These are phyloP conservation scores for Solanum rostratum DNA, from an alignment of 257 asterid species.

Conservation along the genomic window DNA sequence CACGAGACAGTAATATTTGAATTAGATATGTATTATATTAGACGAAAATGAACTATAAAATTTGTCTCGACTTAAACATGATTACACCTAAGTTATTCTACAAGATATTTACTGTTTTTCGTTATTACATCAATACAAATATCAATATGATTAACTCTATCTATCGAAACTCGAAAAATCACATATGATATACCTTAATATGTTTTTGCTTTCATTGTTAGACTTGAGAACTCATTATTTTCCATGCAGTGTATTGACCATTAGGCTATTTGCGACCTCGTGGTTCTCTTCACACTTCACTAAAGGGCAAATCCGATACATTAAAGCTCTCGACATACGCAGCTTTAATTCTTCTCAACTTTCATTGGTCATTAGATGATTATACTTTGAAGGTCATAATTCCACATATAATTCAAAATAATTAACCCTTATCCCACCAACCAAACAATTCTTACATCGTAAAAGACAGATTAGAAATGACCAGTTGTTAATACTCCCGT, in stretches of 20 bases:
- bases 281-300: background rate
- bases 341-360: no score
- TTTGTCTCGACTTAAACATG: background rate
- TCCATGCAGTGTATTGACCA: background rate
- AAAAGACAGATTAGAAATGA: no score
- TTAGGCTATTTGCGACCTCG: background rate
- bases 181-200: background rate
- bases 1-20: no score
- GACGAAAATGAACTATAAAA: background rate
- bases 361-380: background rate
- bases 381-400: no score
- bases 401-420: no score
- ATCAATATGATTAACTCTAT: background rate
- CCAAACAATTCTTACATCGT: no score
- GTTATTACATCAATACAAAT: background rate
- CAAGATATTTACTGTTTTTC: background rate
- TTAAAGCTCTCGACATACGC: no score
- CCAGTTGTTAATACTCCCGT: no score
- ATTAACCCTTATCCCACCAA: no score
- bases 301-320: no score
- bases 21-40: background rate
- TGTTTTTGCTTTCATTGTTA: background rate
- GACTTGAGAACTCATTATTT: background rate
- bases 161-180: background rate
- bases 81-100: background rate